Percentiles rank a stretch among this genome's conserved stretches.
Conservation (phyloP, 805 yeast species). For the Maudiozyma bulderi region DNA sequence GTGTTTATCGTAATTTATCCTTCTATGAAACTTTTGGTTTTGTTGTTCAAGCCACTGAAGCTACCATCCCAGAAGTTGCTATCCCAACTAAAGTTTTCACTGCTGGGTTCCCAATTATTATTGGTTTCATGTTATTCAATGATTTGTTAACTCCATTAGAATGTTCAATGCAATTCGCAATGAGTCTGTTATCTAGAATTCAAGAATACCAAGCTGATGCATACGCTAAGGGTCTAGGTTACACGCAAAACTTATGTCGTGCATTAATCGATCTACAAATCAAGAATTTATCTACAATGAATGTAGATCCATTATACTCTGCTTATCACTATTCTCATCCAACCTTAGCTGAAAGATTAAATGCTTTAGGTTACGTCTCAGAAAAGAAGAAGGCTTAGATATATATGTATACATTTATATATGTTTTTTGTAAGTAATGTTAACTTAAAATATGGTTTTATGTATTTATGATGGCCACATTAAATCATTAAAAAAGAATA, state of each 20-base stretch:
- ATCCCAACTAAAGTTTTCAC: constrained; percentile 18
- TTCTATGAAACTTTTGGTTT: constrained; percentile 78
- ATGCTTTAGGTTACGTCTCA: constrained; percentile 48
- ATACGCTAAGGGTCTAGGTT: constrained; percentile 70
- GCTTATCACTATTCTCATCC: constrained; percentile 91
- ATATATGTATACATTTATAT: not conserved
- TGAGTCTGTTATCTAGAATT: constrained; percentile 68
- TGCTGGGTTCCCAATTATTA: constrained; percentile 55
- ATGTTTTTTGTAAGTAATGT: not conserved
- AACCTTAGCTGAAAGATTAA: constrained; percentile 76
- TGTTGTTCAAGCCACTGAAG: constrained; percentile 13
- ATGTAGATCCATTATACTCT: constrained; percentile 83
- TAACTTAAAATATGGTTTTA: not conserved
- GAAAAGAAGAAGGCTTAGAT: constrained; percentile 22
- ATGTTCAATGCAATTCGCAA: constrained; percentile 52
- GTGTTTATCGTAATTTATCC: constrained; percentile 69
- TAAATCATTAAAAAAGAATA: no score
- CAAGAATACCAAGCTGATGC: constrained; percentile 92
- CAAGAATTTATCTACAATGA: constrained; percentile 77
- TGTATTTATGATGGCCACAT: not conserved
- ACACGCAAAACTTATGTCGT: constrained; percentile 52
- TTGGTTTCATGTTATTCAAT: constrained; percentile 73
- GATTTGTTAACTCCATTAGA: constrained; percentile 75
- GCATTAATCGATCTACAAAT: constrained; percentile 69
- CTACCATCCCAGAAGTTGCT: not conserved